phyloP scores from a whole-genome alignment of 345 rosid species.

The Eucalyptus tenuipes region DNA sequence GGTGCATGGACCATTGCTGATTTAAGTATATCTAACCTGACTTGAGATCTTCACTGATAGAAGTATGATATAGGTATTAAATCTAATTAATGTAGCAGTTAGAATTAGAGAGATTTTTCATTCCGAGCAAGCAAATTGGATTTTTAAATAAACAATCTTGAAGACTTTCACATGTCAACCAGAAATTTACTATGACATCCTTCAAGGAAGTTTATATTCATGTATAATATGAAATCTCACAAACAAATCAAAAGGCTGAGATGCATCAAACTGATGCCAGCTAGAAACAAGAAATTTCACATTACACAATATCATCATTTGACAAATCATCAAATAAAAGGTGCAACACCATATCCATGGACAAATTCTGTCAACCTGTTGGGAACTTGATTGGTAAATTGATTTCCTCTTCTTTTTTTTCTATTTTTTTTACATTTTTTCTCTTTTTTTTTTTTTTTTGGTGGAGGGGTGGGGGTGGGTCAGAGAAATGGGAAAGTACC shows the following conservation, averaged over 20 bases:
- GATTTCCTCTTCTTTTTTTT: not conserved
- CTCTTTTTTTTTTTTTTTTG: not conserved
- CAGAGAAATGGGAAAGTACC: not conserved
- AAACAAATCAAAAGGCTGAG: not conserved
- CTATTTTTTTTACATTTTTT: fast-evolving
- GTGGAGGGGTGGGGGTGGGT: too few relatives aligned
- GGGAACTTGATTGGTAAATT: not conserved
- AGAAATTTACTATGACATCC: not conserved
- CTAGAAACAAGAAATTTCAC: not conserved
- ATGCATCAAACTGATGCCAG: not conserved
- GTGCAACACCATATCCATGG: not conserved
- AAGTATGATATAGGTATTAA: not conserved
- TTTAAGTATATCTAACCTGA: not conserved
- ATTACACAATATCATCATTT: not conserved
- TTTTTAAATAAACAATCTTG: not conserved
- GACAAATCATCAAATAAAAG: not conserved
- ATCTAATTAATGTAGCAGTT: not conserved
- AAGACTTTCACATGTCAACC: not conserved
- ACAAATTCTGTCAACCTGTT: not conserved
- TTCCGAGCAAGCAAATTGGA: not conserved
- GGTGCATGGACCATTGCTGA: not conserved
- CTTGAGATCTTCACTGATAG: not conserved
- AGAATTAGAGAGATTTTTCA: not conserved
- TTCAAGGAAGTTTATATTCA: not conserved
- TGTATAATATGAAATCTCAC: not conserved